Percentiles rank a stretch among this genome's conserved stretches.
phyloP scores from a whole-genome alignment of 768 basidiomycete species.

The Leccinum boreale region DNA sequence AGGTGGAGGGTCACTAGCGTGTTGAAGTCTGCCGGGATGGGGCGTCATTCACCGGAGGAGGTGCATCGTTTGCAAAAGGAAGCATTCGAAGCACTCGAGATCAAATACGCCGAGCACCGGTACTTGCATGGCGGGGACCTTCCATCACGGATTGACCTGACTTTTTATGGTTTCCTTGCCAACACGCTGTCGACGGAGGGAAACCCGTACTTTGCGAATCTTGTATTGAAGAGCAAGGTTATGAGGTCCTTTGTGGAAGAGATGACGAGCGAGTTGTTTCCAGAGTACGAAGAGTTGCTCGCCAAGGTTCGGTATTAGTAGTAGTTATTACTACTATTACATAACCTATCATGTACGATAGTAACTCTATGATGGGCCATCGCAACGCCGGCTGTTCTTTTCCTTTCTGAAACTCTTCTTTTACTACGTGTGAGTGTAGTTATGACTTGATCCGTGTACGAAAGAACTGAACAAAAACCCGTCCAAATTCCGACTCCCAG shows the following conservation, averaged over 20 bases:
- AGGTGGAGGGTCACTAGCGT: constrained; percentile 13
- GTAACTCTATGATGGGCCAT: constrained; percentile 1
- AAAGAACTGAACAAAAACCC: neutral
- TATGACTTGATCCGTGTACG: too few relatives aligned
- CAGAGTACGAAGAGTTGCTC: constrained; percentile 24
- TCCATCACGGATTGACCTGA: constrained; percentile 31
- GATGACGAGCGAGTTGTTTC: constrained; percentile 27
- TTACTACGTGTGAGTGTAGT: constrained; percentile 9
- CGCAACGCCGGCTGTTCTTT: constrained; percentile 8
- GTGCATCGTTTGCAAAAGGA: constrained; percentile 29
- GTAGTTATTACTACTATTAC: neutral
- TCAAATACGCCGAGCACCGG: constrained; percentile 21
- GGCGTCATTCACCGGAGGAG: constrained; percentile 33
- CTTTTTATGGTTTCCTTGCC: constrained; percentile 30
- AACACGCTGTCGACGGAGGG: constrained; percentile 20
- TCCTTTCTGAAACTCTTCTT: neutral
- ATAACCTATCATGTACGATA: neutral
- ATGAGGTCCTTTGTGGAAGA: constrained; percentile 19
- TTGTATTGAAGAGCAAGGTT: constrained; percentile 20
- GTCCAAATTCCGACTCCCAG: constrained; percentile 10
- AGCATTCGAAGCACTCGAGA: constrained; percentile 29
- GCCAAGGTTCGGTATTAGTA: constrained; percentile 1
- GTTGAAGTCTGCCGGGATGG: constrained; percentile 26
- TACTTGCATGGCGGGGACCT: constrained; percentile 24
- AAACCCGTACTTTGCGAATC: constrained; percentile 27